Conservation (phyloP, 208 protist genomes). For the Trypanosoma rangeli region DNA sequence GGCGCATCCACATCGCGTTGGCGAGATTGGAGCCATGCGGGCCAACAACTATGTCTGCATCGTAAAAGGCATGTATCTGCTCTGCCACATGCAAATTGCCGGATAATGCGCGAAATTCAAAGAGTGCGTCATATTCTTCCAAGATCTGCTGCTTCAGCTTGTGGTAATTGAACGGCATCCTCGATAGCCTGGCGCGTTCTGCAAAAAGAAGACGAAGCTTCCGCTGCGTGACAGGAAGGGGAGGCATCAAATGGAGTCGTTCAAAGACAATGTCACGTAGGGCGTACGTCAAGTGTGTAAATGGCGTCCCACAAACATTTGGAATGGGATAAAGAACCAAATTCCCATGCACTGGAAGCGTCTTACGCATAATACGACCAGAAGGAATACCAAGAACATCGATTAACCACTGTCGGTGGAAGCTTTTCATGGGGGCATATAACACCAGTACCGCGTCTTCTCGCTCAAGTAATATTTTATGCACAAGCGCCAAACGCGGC, state of each 20-base stretch:
- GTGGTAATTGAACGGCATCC: constrained; percentile 33
- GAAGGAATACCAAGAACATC: constrained; percentile 34
- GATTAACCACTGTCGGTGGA: constrained; percentile 25
- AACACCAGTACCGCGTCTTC: constrained; percentile 26
- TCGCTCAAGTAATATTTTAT: constrained; percentile 24
- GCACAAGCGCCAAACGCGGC: constrained; percentile 25
- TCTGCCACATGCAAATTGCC: neutral
- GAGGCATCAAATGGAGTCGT: constrained; percentile 12
- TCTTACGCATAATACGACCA: constrained; percentile 10
- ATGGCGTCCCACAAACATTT: constrained; percentile 21
- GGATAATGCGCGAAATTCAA: constrained; percentile 3
- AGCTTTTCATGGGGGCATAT: neutral
- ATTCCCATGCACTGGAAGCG: constrained; percentile 2
- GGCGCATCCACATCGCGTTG: constrained; percentile 35
- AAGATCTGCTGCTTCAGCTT: constrained; percentile 22
- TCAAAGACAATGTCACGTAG: constrained; percentile 34
- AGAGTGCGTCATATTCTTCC: constrained; percentile 1
- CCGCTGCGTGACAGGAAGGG: neutral
- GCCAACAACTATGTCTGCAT: constrained; percentile 31
- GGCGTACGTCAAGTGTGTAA: constrained; percentile 15
- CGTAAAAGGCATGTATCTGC: constrained; percentile 25
- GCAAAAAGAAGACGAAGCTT: constrained; percentile 27
- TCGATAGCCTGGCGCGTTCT: constrained; percentile 20
- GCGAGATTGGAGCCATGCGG: constrained; percentile 42
- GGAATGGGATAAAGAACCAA: constrained; percentile 29